Evolutionary conservation across 176 grass and related monocot genomes (phyloP), one percentile per base, ranked within the genome.

Genomic region (Echinochloa phyllopogon): DNA sequence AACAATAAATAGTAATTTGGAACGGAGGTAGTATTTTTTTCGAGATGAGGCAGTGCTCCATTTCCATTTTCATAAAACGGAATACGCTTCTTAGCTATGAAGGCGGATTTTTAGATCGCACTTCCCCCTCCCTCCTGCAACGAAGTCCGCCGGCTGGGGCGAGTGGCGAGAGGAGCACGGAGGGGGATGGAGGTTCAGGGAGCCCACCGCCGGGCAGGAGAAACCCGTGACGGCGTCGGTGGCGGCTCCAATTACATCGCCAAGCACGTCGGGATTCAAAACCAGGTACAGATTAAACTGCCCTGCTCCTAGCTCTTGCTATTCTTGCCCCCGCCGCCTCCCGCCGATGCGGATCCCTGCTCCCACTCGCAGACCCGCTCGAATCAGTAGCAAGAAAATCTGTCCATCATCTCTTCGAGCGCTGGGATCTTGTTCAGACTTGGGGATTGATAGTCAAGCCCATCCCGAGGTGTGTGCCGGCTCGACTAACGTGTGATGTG

Each of bases 131-230:
- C 18, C 66, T 21, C 18, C 1, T 11, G 56, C 21, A 23, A 6
- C 20, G 21, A 45, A 72, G 43, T 47, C 50, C 5, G 29, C 72
- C 6, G 72, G 29, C 18, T 13, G 50, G 0, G 9, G 36, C 15
- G 45, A 12, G 37, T 8, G 20, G 20, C n/a, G 45, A 12, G 13
- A 15, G 40, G 41, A 57, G 6, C 56, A 12, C n/a, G 21, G 58
- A 63, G 23, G 55, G 55, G 60, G 47, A 59, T 48, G 71, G 55
- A 81, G 65, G 84, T 75, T 77, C 84, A 83, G 50, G 78, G 67
- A 43, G 55, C 18, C 55, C 56, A 64, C 75, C 75, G 78, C 73
- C 41, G 68, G 63, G 77, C 33, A 43, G 85, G 69, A 57, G 45
- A 25, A 27, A n/a, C 42, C 44, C 44, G 44, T 24, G 10, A 0